Evolutionary conservation across 2,329 filamentous ascomycete genomes (phyloP), one percentile per base, ranked within the genome.

Genomic region (Paecilomyces formosus): DNA sequence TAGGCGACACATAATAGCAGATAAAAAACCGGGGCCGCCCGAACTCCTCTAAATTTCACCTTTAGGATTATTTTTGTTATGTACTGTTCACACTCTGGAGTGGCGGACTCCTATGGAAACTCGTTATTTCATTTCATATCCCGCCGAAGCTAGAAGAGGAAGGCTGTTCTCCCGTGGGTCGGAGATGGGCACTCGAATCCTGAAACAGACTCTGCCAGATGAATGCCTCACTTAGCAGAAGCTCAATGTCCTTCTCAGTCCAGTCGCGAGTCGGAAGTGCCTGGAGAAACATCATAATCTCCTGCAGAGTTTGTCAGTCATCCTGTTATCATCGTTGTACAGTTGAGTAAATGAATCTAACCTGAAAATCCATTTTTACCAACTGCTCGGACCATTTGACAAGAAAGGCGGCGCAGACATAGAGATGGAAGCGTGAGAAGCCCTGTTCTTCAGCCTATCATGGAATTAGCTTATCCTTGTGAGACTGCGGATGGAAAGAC

Each of bases 281-380:
- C 76, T 99, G 94, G 57, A 99, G 79, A 71, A 99, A 99, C 93
- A 99, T 99, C 92, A 99, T 97, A 60, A 96, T 88, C 74, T 97
- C 93, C 78, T 97, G 83, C n/a, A 45, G n/a, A 22, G 26, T 54
- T 39, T 28, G 21, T 61, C 50, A 62, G 26, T 57, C 18, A 24
- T 35, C 9, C 6, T 18, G 39, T 28, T 21, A 18, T 45, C n/a
- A 21, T 13, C 28, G 22, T 4, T 13, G 26, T 26, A 28, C 49
- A 54, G 15, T 30, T 35, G 13, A 18, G 31, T n/a, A 12, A 54
- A 62, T 60, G 26, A 53, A 49, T 60, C 69, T n/a, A 66, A 79
- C 78, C 71, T 81, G 85, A 65, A 97, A 97, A 73, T 99, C 94
- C 93, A 97, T 97, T 74, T 92, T 94, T 61, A 93, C 83, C 53